Base-by-base conservation (phyloP, 495 filamentous ascomycete genomes). In the Chaetomium fimeti region DNA sequence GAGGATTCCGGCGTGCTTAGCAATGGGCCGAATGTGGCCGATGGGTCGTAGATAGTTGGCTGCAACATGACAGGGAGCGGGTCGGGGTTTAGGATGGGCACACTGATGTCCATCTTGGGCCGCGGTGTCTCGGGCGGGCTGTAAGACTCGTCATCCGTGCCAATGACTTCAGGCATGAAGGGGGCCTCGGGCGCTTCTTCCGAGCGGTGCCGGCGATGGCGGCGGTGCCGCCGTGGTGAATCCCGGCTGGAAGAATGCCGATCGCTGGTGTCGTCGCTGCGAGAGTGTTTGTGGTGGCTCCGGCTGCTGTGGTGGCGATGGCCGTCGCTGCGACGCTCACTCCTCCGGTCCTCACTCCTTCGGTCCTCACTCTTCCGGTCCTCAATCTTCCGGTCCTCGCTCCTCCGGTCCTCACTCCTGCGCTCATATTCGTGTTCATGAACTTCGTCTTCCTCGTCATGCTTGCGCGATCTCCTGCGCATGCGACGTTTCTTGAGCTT, bases 401-500 rank as follows among this genome's bases (percentile, higher is more conserved):
- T 71, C 60, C n/a, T 61, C 7, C 28, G 60, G 18, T 70, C 64
- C 43, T 72, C 62, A 11, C 57, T 49, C 5, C 29, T 43, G 29
- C 63, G 43, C 24, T 70, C 65, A 7, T 69, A 60, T 57, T 59
- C 58, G 12, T 45, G 57, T 1, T 66, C 51, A 1, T 52, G 62
- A 16, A 57, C 51, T 9, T 28, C 45, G 2, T 20, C 60, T 24
- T 63, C 55, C 12, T 62, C 65, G 16, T 68, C 62, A 16, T 74
- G 73, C 49, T 71, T 78, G 43, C 71, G 75, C 67, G 67, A 67
- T 43, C 70, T 79, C 62, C 78, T 79, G 20, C 77, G 73, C 52
- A 81, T 66, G 36, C 75, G 72, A 29, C 77, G 76, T 67, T 83
- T 82, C 73, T 78, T 81, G 13, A 79, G 67, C 62, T 79, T 82